Conservation (phyloP, 441 rosid genomes). For the Erodium moschatum region DNA sequence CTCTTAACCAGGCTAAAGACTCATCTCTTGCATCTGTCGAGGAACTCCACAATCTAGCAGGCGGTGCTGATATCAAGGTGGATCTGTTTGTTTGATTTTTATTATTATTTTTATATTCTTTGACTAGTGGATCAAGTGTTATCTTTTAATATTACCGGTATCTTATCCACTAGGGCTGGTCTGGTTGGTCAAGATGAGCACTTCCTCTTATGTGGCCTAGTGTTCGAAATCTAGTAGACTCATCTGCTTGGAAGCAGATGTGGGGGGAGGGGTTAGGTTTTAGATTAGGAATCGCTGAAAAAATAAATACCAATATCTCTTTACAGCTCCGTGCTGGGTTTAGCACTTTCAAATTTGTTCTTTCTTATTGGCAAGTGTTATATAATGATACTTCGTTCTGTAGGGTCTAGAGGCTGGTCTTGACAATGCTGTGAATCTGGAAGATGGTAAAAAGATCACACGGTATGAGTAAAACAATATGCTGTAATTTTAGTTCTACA, state of each 20-base stretch:
- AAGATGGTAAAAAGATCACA: conserved; percentile 89
- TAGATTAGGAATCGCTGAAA: no score
- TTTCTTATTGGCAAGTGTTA: conserved; percentile 20
- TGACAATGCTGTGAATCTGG: conserved; percentile 91
- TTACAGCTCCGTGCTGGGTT: conserved; percentile 7
- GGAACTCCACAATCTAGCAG: conserved; percentile 91
- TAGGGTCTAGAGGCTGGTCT: conserved; percentile 99
- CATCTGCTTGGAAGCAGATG: neutral
- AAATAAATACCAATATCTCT: neutral
- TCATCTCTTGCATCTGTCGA: conserved; percentile 84
- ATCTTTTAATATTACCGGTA: neutral
- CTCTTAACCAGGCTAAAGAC: conserved; percentile 66
- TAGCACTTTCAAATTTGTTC: conserved; percentile 6
- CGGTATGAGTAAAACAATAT: conserved; percentile 43
- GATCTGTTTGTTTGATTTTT: conserved; percentile 6
- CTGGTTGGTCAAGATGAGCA: no score
- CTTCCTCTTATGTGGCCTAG: no score
- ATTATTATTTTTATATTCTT: neutral
- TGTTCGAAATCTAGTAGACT: neutral
- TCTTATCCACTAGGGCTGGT: no score
- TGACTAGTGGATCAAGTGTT: neutral
- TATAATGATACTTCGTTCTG: conserved; percentile 21
- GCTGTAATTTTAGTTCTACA: conserved; percentile 4
- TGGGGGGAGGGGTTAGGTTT: no score
- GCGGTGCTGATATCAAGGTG: conserved; percentile 98